Evolutionary conservation across 805 yeast species (phyloP), one percentile per base, ranked within the genome.

Genomic region (Nakazawaea anatomiae): DNA sequence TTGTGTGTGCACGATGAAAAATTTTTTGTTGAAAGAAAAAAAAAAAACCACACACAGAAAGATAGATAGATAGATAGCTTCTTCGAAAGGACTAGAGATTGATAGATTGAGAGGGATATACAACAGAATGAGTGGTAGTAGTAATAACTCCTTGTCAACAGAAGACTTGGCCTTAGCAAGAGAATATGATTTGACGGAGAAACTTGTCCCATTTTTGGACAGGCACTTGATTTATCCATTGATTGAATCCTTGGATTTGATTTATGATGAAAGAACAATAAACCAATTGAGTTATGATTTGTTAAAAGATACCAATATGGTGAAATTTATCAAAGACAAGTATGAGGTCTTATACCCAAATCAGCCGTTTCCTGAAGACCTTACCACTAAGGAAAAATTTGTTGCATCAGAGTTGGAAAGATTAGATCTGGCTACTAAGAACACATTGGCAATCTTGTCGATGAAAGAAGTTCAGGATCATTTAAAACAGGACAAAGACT

Each of bases 241-340:
- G 57, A 63, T 79, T 32, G 80, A 76, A 60, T 74, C 73, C 43
- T 68, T 75, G 47, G 70, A 67, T 49, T 68, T 69, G 52, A 63
- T 77, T 35, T 75, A 78, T 60, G 75, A 73, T 53, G 74, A 70
- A 48, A 60, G 67, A 51, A 72, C 70, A 53, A 67, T 81, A 50
- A 69, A 74, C 48, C 64, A 71, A 56, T 67, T 78, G 55, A 77
- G 77, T 56, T 78, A 71, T 56, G 78, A 80, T 54, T 64, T 81
- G 51, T 69, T 82, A 57, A 77, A 77, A 60, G 84, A 78, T 48
- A 77, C 86, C 39, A 71, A 77, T 59, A 77, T 82, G 84, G 69
- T 70, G 42, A 72, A 72, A 54, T 78, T 77, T 59, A 65, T 76
- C 48, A 71, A 72, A 52, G 73, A 72, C 39, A 72, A 76, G 55